Conservation (phyloP, 2,329 filamentous ascomycete species). For the Atkinsonella hypoxylon region DNA sequence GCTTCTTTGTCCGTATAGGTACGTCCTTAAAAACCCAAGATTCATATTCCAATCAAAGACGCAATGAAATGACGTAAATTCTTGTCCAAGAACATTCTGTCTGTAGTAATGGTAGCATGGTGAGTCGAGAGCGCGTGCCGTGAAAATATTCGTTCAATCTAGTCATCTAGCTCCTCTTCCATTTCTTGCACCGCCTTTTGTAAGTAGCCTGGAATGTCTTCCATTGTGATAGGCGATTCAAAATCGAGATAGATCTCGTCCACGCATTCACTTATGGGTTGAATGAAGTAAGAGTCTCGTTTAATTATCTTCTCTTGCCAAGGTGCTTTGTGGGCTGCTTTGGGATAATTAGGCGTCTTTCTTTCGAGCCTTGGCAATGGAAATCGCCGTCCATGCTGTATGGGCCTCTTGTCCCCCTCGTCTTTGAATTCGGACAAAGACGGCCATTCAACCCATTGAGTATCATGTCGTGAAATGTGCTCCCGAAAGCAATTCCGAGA, state of each 20-base stretch:
- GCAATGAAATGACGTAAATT: background rate
- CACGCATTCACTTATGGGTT: background rate
- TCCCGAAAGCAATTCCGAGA: slow-evolving; percentile 22
- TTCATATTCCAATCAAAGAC: too few relatives aligned
- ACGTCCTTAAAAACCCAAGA: too few relatives aligned
- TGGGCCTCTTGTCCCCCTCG: slow-evolving; percentile 19
- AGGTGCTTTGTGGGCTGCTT: slow-evolving; percentile 10
- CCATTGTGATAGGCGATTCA: slow-evolving; percentile 1
- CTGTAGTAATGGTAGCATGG: background rate
- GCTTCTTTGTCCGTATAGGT: too few relatives aligned
- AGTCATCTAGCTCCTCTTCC: slow-evolving; percentile 7
- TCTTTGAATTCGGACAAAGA: slow-evolving; percentile 24
- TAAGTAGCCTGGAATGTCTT: slow-evolving; percentile 8
- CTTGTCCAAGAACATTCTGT: background rate
- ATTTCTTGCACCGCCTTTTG: slow-evolving; percentile 3
- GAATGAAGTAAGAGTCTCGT: slow-evolving; percentile 11
- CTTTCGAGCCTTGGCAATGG: slow-evolving; percentile 20
- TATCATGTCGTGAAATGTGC: slow-evolving; percentile 6
- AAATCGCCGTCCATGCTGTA: slow-evolving; percentile 16
- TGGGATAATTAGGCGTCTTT: slow-evolving; percentile 6
- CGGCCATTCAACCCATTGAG: slow-evolving; percentile 20
- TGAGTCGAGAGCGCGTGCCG: too few relatives aligned
- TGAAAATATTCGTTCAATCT: background rate
- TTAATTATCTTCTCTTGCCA: slow-evolving; percentile 17
- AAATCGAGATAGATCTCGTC: background rate